A percentile compares a stretch with the other conserved stretches of the same genome.
These are phyloP conservation scores for Lanmaoa rubissima DNA, from an alignment of 768 basidiomycete genomes.

Conservation along the genomic window DNA sequence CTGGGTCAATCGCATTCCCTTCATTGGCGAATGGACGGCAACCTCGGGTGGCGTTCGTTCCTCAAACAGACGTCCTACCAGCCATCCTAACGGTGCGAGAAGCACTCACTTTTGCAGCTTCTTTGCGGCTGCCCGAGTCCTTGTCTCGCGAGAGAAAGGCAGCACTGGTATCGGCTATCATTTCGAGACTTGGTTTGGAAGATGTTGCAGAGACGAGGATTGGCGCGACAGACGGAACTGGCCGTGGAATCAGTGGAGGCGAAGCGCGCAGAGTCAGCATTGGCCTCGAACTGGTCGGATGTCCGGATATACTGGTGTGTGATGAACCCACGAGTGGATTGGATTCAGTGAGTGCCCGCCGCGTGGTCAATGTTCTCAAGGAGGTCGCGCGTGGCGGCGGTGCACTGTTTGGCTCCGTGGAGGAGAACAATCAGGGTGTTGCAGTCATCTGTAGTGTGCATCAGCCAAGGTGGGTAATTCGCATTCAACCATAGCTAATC, in stretches of 20 bases:
- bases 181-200: slow-evolving; percentile 76
- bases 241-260: slow-evolving; percentile 86
- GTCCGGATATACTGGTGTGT: slow-evolving; percentile 79
- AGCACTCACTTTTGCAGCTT: slow-evolving; percentile 81
- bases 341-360: slow-evolving; percentile 84
- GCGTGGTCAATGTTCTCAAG: slow-evolving; percentile 74
- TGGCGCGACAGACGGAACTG: slow-evolving; percentile 58
- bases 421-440: slow-evolving; percentile 53
- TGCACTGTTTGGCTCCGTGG: slow-evolving; percentile 19
- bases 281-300: slow-evolving; percentile 82
- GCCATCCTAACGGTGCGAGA: slow-evolving; percentile 78
- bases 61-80: slow-evolving; percentile 83
- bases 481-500: neutral
- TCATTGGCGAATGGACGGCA: slow-evolving; percentile 30
- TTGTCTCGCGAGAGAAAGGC: slow-evolving; percentile 60
- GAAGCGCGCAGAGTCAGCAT: slow-evolving; percentile 91
- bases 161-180: slow-evolving; percentile 63
- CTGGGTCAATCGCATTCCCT: slow-evolving; percentile 64
- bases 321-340: slow-evolving; percentile 86
- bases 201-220: slow-evolving; percentile 71
- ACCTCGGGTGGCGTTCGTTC: slow-evolving; percentile 79
- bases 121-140: slow-evolving; percentile 77
- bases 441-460: slow-evolving; percentile 87
- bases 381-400: slow-evolving; percentile 59
- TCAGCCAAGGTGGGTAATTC: slow-evolving; percentile 64